Percentiles rank a stretch among this genome's conserved stretches.
These are phyloP conservation scores for Metarhizium sp. DNA, from an alignment of 2,329 filamentous ascomycete genomes.

Conservation along the genomic window DNA sequence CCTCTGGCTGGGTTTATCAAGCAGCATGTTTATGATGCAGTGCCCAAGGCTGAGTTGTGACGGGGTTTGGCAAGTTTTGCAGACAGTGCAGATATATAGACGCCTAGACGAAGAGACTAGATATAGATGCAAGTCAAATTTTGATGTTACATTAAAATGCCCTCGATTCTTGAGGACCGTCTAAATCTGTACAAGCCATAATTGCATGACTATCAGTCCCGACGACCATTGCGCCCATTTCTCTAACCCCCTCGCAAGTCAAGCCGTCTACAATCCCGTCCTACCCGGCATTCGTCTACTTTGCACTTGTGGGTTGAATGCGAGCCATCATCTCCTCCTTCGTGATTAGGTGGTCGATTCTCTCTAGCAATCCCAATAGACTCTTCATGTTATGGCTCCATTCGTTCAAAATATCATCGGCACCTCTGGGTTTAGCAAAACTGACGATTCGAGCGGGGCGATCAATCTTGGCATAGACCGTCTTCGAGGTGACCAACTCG, in stretches of 20 bases:
- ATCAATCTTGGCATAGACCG: conserved; percentile 96
- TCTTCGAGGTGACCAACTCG: conserved; percentile 93
- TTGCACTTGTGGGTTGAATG: conserved; percentile 59
- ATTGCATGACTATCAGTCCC: not conserved
- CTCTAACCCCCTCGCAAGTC: not conserved
- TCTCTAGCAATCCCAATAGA: conserved; percentile 71
- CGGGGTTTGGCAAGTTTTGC: not conserved
- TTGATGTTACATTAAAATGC: conserved; percentile 17
- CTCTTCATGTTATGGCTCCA: conserved; percentile 99
- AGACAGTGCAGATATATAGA: not conserved
- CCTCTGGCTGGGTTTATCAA: conserved; percentile 64
- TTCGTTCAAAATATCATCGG: conserved; percentile 93
- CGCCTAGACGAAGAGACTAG: not conserved
- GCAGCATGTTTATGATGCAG: conserved; percentile 22
- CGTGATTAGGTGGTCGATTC: conserved; percentile 95
- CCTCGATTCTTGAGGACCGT: conserved; percentile 20
- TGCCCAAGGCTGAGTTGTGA: conserved; percentile 17
- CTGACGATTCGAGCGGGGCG: conserved; percentile 83
- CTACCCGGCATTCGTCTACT: conserved; percentile 19
- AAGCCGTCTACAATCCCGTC: not conserved
- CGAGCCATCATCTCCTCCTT: conserved; percentile 99
- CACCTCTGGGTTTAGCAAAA: conserved; percentile 90
- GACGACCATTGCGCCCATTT: not conserved
- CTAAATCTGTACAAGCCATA: conserved; percentile 22
- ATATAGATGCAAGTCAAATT: conserved; percentile 13